phyloP scores from a whole-genome alignment of 345 rosid genomes.

The Ceriops tagal region DNA sequence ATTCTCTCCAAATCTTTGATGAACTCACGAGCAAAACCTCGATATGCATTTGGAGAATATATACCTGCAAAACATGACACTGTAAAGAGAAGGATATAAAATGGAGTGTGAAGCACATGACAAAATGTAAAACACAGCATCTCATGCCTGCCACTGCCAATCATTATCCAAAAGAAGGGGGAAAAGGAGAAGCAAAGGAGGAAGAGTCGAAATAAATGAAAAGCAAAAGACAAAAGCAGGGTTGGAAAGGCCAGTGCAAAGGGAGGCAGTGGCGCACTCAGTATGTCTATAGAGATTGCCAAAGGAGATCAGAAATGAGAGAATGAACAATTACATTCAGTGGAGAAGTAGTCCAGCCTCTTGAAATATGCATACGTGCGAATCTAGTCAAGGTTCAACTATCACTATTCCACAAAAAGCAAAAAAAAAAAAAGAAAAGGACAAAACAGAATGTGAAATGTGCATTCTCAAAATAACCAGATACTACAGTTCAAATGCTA shows the following conservation, averaged over 20 bases:
- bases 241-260: too few species aligned
- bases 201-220: neutral
- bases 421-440: neutral
- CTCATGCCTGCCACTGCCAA: neutral
- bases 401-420: slow-evolving; percentile 1
- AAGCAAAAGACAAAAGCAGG: neutral
- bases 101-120: neutral
- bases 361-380: slow-evolving; percentile 95
- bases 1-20: slow-evolving; percentile 92
- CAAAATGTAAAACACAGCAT: neutral
- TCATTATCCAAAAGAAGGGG: neutral
- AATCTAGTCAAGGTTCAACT: slow-evolving; percentile 47
- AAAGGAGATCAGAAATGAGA: neutral
- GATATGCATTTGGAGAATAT: slow-evolving; percentile 94
- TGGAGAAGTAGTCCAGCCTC: slow-evolving; percentile 97
- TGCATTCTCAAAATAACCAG: neutral
- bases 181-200: neutral
- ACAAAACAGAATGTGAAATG: slow-evolving; percentile 10
- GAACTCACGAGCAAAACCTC: slow-evolving; percentile 96
- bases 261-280: neutral
- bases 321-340: slow-evolving; percentile 70
- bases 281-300: neutral
- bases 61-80: slow-evolving; percentile 48
- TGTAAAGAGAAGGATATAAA: neutral
- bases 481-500: neutral